Percentiles rank a stretch among this genome's conserved stretches.
Evolutionary conservation across 495 filamentous ascomycete species (phyloP).

Genomic region (Xanthoparmelia taractica): DNA sequence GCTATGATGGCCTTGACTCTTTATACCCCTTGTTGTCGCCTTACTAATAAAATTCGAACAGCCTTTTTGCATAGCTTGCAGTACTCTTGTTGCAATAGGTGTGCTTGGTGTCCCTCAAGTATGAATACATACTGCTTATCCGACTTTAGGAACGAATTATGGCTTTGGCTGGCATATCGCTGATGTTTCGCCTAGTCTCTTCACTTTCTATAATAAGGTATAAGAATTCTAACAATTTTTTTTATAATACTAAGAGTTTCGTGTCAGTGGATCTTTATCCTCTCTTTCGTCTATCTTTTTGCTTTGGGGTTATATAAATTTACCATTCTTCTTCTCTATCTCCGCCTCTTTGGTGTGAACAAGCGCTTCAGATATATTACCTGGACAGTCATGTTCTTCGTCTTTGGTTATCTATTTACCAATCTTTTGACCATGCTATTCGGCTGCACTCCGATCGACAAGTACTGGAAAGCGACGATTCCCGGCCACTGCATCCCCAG

Average conservation of each 20-base stretch:
- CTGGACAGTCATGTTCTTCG: slow-evolving; percentile 36
- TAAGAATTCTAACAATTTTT: neutral
- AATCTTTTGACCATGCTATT: slow-evolving; percentile 36
- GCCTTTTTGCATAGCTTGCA: slow-evolving; percentile 24
- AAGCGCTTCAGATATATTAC: slow-evolving; percentile 33
- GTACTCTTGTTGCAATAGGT: slow-evolving; percentile 23
- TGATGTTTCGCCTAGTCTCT: neutral
- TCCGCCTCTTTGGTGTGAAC: slow-evolving; percentile 35
- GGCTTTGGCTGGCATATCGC: slow-evolving; percentile 11
- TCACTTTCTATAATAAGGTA: slow-evolving; percentile 5
- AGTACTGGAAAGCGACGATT: slow-evolving; percentile 22
- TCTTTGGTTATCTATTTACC: slow-evolving; percentile 35
- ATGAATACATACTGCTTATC: neutral
- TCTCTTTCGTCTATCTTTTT: slow-evolving; percentile 33
- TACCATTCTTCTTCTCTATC: slow-evolving; percentile 34
- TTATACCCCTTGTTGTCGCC: neutral
- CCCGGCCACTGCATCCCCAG: slow-evolving; percentile 35
- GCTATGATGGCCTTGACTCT: neutral
- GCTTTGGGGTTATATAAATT: slow-evolving; percentile 37
- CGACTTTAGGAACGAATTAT: slow-evolving; percentile 1
- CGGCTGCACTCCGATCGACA: slow-evolving; percentile 35
- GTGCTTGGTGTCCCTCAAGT: slow-evolving; percentile 3
- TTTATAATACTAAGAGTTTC: neutral
- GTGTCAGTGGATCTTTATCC: slow-evolving; percentile 34
- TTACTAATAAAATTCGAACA: slow-evolving; percentile 10